phyloP scores from a whole-genome alignment of 1,284 basidiomycete species.

The Polyporus tsugae region DNA sequence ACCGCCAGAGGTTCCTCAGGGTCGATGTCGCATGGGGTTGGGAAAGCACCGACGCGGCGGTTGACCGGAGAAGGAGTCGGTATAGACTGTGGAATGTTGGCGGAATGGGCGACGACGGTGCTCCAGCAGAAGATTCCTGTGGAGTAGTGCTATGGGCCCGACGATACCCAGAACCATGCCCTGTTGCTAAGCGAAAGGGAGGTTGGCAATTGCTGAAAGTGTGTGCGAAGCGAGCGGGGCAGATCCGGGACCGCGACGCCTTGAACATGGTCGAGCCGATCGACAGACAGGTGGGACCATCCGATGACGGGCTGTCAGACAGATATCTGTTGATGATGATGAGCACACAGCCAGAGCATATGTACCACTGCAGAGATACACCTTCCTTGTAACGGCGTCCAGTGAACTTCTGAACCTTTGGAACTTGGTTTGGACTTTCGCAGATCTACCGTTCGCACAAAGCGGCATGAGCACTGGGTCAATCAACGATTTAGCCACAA shows the following conservation, averaged over 20 bases:
- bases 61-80: slow-evolving; percentile 65
- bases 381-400: background rate
- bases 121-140: background rate
- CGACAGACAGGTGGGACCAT: background rate
- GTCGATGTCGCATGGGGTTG: slow-evolving; percentile 52
- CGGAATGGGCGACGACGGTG: slow-evolving; percentile 46
- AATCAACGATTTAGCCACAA: background rate
- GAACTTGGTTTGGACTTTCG: background rate
- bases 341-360: background rate
- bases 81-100: slow-evolving; percentile 66
- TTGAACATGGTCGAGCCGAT: background rate
- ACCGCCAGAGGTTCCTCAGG: slow-evolving; percentile 61
- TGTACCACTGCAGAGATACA: background rate
- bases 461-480: background rate
- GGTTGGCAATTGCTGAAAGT: background rate
- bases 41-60: slow-evolving; percentile 69
- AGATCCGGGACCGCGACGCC: background rate
- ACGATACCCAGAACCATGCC: background rate
- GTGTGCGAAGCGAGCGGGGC: background rate
- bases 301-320: no score
- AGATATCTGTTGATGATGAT: background rate
- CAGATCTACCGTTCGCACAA: background rate
- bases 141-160: background rate
- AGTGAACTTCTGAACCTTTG: background rate
- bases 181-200: background rate